phyloP scores from a whole-genome alignment of 2,329 filamentous ascomycete species.

The Ceratocystis albifundus region DNA sequence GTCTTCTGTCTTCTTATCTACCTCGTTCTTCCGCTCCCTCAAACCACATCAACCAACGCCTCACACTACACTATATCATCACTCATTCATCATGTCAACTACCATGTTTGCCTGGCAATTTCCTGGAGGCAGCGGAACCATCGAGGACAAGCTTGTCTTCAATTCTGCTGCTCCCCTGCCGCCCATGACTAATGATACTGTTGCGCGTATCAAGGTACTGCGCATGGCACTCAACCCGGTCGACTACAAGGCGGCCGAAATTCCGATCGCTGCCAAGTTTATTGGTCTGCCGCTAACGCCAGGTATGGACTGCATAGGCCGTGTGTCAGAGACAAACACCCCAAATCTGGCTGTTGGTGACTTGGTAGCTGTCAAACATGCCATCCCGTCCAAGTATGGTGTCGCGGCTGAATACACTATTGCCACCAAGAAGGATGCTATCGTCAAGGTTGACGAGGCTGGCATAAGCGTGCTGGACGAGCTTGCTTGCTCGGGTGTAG shows the following conservation, averaged over 20 bases:
- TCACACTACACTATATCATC: background rate
- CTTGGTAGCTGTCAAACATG: slow-evolving; percentile 34
- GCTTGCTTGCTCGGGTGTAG: slow-evolving; percentile 38
- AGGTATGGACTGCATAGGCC: slow-evolving; percentile 42
- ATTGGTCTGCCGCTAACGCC: slow-evolving; percentile 36
- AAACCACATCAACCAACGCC: background rate
- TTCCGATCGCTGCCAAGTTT: slow-evolving; percentile 27
- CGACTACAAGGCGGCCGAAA: slow-evolving; percentile 39
- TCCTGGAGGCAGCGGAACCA: slow-evolving; percentile 25
- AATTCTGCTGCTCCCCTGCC: slow-evolving; percentile 24
- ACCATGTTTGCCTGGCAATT: slow-evolving; percentile 24
- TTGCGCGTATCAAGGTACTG: slow-evolving; percentile 36
- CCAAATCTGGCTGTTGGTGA: slow-evolving; percentile 32
- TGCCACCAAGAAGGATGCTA: slow-evolving; percentile 26
- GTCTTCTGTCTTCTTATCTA: background rate
- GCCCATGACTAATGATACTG: slow-evolving; percentile 24
- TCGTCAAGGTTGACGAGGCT: slow-evolving; percentile 18
- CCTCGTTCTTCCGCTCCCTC: background rate
- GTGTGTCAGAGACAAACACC: slow-evolving; percentile 32
- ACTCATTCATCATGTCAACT: slow-evolving; percentile 14
- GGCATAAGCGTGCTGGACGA: slow-evolving; percentile 35
- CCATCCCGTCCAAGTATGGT: slow-evolving; percentile 30
- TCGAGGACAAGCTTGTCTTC: slow-evolving; percentile 27
- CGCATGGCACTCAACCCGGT: slow-evolving; percentile 38
- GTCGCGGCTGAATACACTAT: slow-evolving; percentile 36